Base-by-base conservation (phyloP, 495 filamentous ascomycete species). In the Penicillium canariense region DNA sequence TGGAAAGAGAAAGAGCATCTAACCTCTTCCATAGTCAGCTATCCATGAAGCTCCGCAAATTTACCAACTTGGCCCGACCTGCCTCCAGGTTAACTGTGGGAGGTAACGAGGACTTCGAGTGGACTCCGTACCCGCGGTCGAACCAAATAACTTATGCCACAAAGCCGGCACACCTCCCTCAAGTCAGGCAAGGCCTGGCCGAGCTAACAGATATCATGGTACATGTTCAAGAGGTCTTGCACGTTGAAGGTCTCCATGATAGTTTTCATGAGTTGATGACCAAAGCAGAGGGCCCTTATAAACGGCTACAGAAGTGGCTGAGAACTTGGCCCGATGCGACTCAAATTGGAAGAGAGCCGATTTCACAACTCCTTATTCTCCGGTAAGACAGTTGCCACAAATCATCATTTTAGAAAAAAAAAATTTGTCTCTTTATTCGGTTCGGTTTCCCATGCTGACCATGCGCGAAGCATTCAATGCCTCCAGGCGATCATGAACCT, bases 121-220 rank as follows among this genome's bases (percentile, higher is more conserved):
- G 74, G 74, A 61, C 28, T 5, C 69, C 74, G 3, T 77, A 77
- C 50, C 74, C 73, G 35, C 68, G 64, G n/a, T 68, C 62, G 11
- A 72, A 70, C 27, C 60, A 73, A 7, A 51, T 62, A n/a, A 61
- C 61, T 3, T 68, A 63, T 52, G 10, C 45, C 17, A 54, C 60
- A 15, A 66, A 69, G 53, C 68, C 66, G 20, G 69, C 68, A 14
- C 61, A 64, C 49, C 66, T 77, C 23, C 59, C 62, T 27, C 61
- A 61, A 40, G 53, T 73, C 5, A 56, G 68, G 59, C 48, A 48
- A 23, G 56, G 57, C 6, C 52, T 70, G 18, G 52, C 52, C 18
- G 45, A 63, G 6, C 50, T 77, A 28, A 65, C 62, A 0, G 57
- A 64, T 22, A 60, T 71, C 12, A 34, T 62, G 23, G 48, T 60